These are phyloP conservation scores for Stropharia rugosoannulata DNA, from an alignment of 768 basidiomycete genomes.

Conservation along the genomic window DNA sequence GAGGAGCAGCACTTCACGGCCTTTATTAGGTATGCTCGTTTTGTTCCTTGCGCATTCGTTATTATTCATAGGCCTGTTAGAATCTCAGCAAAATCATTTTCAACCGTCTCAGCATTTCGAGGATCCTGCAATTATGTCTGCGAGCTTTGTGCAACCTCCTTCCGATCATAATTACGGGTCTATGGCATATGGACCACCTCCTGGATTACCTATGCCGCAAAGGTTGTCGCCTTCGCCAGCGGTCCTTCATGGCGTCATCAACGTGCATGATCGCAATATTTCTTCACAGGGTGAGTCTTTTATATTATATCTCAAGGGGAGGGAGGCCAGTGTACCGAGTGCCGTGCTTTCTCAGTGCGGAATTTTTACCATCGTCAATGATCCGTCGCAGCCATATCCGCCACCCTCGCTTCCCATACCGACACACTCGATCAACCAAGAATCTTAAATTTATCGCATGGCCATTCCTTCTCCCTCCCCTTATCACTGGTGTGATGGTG, in stretches of 20 bases:
- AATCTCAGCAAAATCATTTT: constrained; percentile 14
- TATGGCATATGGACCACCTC: constrained; percentile 59
- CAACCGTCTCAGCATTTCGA: constrained; percentile 48
- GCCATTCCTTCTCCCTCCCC: constrained; percentile 46
- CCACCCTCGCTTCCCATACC: constrained; percentile 17
- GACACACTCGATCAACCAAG: constrained; percentile 27
- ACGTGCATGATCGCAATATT: constrained; percentile 30
- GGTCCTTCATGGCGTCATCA: constrained; percentile 18
- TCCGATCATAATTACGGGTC: constrained; percentile 30
- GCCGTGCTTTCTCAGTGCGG: constrained; percentile 88
- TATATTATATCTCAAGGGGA: constrained; percentile 60
- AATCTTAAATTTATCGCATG: constrained; percentile 23
- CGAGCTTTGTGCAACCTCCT: constrained; percentile 50
- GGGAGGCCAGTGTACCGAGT: constrained; percentile 88
- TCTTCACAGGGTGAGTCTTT: constrained; percentile 67
- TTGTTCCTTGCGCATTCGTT: not conserved
- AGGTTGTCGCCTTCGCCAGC: constrained; percentile 24
- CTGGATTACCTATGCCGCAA: constrained; percentile 55
- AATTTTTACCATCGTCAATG: constrained; percentile 73
- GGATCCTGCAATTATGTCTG: constrained; percentile 83
- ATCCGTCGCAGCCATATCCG: constrained; percentile 41
- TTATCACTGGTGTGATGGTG: constrained; percentile 43
- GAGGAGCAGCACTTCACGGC: constrained; percentile 32
- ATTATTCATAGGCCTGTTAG: constrained; percentile 5
- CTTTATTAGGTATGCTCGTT: constrained; percentile 19